These are phyloP conservation scores for Suhomyces choctaworum DNA, from an alignment of 1,139 yeast species.

Conservation along the genomic window DNA sequence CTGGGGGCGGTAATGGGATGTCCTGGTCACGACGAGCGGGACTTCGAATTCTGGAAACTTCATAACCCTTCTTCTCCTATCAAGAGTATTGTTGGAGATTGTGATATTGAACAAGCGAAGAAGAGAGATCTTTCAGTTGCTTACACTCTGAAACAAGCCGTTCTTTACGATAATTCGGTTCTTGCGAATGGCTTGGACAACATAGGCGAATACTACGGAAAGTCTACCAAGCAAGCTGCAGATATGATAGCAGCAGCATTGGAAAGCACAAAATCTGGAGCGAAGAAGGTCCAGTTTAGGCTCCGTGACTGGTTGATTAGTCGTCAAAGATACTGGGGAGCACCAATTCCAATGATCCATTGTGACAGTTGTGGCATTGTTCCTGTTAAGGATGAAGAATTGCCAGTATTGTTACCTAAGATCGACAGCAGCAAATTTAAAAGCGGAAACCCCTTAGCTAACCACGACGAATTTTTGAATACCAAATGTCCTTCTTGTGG, in stretches of 20 bases:
- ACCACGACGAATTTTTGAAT: conserved; percentile 67
- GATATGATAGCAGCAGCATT: conserved; percentile 46
- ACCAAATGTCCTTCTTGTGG: conserved; percentile 83
- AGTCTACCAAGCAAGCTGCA: conserved; percentile 53
- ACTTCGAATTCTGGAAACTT: conserved; percentile 71
- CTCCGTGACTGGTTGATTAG: conserved; percentile 92
- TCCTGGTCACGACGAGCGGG: conserved; percentile 90
- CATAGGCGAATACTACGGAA: conserved; percentile 54
- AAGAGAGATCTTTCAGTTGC: conserved; percentile 27
- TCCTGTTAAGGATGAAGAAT: conserved; percentile 80
- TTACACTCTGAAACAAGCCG: conserved; percentile 54
- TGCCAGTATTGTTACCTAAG: conserved; percentile 80
- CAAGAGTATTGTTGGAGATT: conserved; percentile 42
- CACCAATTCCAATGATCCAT: conserved; percentile 93
- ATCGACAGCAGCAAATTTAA: conserved; percentile 42
- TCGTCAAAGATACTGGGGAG: conserved; percentile 97
- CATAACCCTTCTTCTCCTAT: conserved; percentile 53
- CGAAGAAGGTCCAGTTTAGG: conserved; percentile 53
- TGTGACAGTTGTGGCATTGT: conserved; percentile 85
- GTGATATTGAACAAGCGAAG: conserved; percentile 7
- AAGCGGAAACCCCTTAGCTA: conserved; percentile 72
- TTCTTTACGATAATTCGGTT: conserved; percentile 40
- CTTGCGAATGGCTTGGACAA: conserved; percentile 29
- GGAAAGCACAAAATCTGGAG: conserved; percentile 42
- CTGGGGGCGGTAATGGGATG: conserved; percentile 97